These are phyloP conservation scores for Saxophila tyrrhenica DNA, from an alignment of 495 filamentous ascomycete genomes.

Conservation along the genomic window DNA sequence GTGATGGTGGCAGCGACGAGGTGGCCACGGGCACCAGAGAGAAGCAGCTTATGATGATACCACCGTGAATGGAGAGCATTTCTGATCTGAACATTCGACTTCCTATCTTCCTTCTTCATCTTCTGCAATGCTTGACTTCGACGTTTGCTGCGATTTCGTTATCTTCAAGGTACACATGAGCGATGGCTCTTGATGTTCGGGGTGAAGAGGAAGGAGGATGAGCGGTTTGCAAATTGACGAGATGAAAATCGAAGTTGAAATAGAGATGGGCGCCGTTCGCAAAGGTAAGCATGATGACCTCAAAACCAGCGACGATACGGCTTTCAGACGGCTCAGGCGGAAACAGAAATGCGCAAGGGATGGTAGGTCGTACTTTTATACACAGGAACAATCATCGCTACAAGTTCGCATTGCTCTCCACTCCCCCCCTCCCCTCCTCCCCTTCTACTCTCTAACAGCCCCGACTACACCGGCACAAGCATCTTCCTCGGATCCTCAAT, in stretches of 20 bases:
- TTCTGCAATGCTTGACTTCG: background rate
- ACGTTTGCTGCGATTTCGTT: no score
- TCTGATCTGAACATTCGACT: conserved; percentile 12
- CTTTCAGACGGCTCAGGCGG: no score
- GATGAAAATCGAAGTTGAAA: no score
- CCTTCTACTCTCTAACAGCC: background rate
- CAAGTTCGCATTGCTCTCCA: no score
- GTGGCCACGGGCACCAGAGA: conserved; percentile 6
- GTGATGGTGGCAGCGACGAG: background rate
- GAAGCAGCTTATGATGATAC: conserved; percentile 20
- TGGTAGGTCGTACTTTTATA: background rate
- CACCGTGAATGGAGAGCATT: conserved; percentile 11
- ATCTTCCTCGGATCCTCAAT: conserved; percentile 94
- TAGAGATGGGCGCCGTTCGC: no score
- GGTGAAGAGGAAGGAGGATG: no score
- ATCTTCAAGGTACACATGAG: no score
- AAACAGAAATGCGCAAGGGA: background rate
- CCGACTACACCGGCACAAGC: conserved; percentile 42
- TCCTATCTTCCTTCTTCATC: background rate
- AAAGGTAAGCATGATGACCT: no score
- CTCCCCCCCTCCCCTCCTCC: background rate
- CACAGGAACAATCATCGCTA: background rate
- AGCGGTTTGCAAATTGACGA: no score
- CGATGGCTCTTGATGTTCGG: no score
- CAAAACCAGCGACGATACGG: no score